Conservation (phyloP, 306 rosid genomes). For the Clitoria ternatea region DNA sequence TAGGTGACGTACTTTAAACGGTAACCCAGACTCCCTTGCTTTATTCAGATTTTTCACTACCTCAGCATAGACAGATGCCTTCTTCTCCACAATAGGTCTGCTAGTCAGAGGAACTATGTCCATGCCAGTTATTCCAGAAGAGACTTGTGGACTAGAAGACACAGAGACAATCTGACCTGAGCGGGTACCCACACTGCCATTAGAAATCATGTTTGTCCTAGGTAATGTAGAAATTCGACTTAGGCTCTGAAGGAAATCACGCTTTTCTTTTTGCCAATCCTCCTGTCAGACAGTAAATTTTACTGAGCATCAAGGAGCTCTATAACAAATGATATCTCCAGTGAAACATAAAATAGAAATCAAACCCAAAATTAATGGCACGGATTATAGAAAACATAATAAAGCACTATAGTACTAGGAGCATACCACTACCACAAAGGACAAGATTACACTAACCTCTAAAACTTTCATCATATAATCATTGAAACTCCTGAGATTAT, state of each 20-base stretch:
- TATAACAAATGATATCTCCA: conserved; percentile 10
- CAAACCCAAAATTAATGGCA: not conserved
- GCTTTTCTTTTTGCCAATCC: conserved; percentile 97
- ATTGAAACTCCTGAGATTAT: conserved; percentile 86
- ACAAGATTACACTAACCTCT: conserved; percentile 61
- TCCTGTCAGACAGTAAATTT: conserved; percentile 60
- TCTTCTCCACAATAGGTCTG: conserved; percentile 73
- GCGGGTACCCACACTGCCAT: conserved; percentile 41
- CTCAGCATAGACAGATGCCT: conserved; percentile 75
- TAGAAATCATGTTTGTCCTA: conserved; percentile 60
- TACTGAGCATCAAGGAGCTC: conserved; percentile 11
- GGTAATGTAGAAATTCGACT: conserved; percentile 88
- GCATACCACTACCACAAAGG: conserved; percentile 5
- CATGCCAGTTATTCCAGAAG: conserved; percentile 48
- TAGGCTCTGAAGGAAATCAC: conserved; percentile 94
- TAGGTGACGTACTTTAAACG: conserved; percentile 59
- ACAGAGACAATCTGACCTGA: conserved; percentile 52
- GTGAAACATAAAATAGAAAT: not conserved
- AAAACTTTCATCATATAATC: conserved; percentile 92
- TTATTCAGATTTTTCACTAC: conserved; percentile 76
- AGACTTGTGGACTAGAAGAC: conserved; percentile 53
- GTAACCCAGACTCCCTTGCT: conserved; percentile 81
- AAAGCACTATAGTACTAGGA: conserved; percentile 6
- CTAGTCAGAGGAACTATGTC: conserved; percentile 53
- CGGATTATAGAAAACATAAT: not conserved